These are phyloP conservation scores for Kwoniella europaea DNA, from an alignment of 768 basidiomycete species.

Conservation along the genomic window DNA sequence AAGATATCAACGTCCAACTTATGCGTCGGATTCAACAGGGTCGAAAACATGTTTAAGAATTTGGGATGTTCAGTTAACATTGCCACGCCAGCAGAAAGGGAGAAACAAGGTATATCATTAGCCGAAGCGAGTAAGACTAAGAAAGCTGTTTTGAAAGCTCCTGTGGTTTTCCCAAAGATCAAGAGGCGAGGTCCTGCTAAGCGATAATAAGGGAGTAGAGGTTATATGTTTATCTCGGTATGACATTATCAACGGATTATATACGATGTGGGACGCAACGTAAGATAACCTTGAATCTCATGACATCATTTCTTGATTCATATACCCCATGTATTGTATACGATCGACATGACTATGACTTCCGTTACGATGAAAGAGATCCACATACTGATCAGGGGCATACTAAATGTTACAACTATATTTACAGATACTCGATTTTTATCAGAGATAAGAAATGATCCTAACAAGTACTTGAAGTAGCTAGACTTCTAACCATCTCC, in stretches of 20 bases:
- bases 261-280: too few species aligned
- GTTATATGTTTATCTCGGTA: background rate
- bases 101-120: conserved; percentile 70
- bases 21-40: conserved; percentile 55
- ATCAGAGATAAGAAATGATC: background rate
- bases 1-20: too few species aligned
- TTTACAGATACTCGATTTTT: background rate
- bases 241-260: too few species aligned
- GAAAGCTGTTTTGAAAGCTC: conserved; percentile 74
- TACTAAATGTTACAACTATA: background rate
- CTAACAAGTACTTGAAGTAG: conserved; percentile 4
- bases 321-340: too few species aligned
- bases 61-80: conserved; percentile 77
- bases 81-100: conserved; percentile 68
- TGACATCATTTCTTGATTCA: too few species aligned
- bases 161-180: conserved; percentile 79
- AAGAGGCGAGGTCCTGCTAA: conserved; percentile 49
- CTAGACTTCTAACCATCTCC: conserved; percentile 10
- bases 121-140: conserved; percentile 67
- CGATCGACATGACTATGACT: too few species aligned
- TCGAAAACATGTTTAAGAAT: conserved; percentile 74
- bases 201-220: conserved; percentile 25
- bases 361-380: too few species aligned
- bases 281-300: too few species aligned
- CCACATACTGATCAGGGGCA: too few species aligned